Evolutionary conservation across 1,284 basidiomycete genomes (phyloP).

Genomic region (Fomitopsis pinicola): DNA sequence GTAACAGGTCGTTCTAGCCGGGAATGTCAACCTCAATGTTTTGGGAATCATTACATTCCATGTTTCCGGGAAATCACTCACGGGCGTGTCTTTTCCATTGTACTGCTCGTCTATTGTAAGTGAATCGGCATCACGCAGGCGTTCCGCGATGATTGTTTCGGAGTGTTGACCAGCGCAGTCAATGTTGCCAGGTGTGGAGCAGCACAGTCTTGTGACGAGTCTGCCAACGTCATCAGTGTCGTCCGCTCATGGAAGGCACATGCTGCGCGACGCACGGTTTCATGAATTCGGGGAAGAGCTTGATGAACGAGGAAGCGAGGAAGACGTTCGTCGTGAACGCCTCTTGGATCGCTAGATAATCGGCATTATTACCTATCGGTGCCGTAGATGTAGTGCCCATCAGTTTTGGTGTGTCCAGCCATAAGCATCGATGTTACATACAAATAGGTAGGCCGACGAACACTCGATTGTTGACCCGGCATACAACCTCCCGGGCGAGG

Average conservation of each 20-base stretch:
- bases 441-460: constrained; percentile 42
- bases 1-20: constrained; percentile 37
- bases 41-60: background rate
- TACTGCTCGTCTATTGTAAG: background rate
- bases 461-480: constrained; percentile 36
- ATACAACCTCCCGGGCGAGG: constrained; percentile 28
- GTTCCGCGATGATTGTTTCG: background rate
- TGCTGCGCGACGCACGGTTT: constrained; percentile 11
- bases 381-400: background rate
- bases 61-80: background rate
- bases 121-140: background rate
- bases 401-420: background rate
- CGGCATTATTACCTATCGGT: constrained; percentile 31
- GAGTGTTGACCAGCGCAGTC: background rate
- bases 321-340: constrained; percentile 27
- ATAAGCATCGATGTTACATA: constrained; percentile 17
- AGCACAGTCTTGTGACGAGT: background rate
- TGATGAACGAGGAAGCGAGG: constrained; percentile 22
- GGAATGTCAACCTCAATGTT: background rate
- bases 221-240: too few species aligned
- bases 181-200: background rate
- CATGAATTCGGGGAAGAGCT: constrained; percentile 33
- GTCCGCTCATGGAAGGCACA: background rate
- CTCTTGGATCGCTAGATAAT: constrained; percentile 32
- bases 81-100: background rate